Base-by-base conservation (phyloP, 2,329 filamentous ascomycete genomes). In the Simplicillium sp. region DNA sequence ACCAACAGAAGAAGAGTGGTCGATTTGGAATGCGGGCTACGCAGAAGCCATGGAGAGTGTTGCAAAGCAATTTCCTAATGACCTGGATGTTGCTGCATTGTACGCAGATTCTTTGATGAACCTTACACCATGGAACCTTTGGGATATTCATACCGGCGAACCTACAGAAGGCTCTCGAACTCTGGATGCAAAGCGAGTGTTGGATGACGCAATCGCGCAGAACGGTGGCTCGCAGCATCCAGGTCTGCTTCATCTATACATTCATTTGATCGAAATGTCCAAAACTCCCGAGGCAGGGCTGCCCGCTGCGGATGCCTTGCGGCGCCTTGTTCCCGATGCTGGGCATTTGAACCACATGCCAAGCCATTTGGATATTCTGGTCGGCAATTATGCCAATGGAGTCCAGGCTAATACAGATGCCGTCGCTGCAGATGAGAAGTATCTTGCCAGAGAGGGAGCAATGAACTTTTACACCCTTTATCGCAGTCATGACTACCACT, bases 401-500 rank as follows among this genome's bases (percentile, higher is more conserved):
- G 78, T 88, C 39, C 63, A 65, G 1, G 80, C 80, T 4, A 89
- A 89, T 55, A 65, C 71, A 2, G 70, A 73, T 16, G 84, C 84
- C 9, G 79, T 84, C 37, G 52, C 60, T 0, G 82, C 82, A 2
- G 84, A 90, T 53, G 74, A 83, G 38, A 77, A 75, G 48, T 88
- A 75, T 51, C 65, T 86, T 2, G 58, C 62, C 0, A 64, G 69
- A 5, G 66, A 72, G 7, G 82, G 83, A 0, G 65, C 76, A 0
- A 56, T 76, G 45, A 84, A 84, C 54, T 88, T 89, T 55, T 90
- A 89, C 61, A 82, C 80, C 0, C 70, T 88, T 5, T 90, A 89
- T 55, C 74, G 84, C 12, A 73, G 75, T 38, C 85, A 90, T 54
- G 70, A 89, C 53, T 81, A 80, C 50, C 84, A 89, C 53, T 87